A percentile compares a stretch with the other conserved stretches of the same genome.
These are phyloP conservation scores for Claviceps digitariae DNA, from an alignment of 2,329 filamentous ascomycete species.

Conservation along the genomic window DNA sequence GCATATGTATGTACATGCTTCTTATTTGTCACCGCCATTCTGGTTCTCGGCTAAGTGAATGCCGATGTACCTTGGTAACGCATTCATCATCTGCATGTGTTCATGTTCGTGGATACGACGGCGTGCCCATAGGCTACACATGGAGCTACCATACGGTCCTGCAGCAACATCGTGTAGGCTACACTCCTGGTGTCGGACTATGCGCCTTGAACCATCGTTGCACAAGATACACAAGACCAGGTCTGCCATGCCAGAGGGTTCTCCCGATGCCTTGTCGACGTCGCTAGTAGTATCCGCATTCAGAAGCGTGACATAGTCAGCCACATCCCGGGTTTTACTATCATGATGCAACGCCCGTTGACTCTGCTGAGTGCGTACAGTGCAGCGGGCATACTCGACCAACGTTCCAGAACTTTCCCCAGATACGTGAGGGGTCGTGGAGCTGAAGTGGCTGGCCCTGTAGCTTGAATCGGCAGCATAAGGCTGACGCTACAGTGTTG, in stretches of 20 bases:
- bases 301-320: slow-evolving; percentile 2
- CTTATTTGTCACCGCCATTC: slow-evolving; percentile 3
- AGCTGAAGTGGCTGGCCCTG: background rate
- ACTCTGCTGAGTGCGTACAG: background rate
- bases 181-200: background rate
- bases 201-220: background rate
- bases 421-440: background rate
- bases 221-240: slow-evolving; percentile 3
- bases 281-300: slow-evolving; percentile 6
- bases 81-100: slow-evolving; percentile 1
- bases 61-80: background rate
- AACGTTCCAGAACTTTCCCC: slow-evolving; percentile 2
- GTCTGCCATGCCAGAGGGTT: slow-evolving; percentile 3
- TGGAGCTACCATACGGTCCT: background rate
- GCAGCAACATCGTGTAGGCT: slow-evolving; percentile 4
- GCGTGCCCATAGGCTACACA: background rate
- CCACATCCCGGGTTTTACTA: background rate
- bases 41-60: slow-evolving; percentile 5
- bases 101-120: slow-evolving; percentile 1
- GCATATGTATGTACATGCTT: background rate
- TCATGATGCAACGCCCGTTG: background rate
- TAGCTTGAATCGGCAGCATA: background rate
- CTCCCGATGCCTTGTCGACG: slow-evolving; percentile 3
- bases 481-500: background rate
- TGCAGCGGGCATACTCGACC: background rate